Conservation (phyloP, 495 filamentous ascomycete species). For the Annulohypoxylon stygium region DNA sequence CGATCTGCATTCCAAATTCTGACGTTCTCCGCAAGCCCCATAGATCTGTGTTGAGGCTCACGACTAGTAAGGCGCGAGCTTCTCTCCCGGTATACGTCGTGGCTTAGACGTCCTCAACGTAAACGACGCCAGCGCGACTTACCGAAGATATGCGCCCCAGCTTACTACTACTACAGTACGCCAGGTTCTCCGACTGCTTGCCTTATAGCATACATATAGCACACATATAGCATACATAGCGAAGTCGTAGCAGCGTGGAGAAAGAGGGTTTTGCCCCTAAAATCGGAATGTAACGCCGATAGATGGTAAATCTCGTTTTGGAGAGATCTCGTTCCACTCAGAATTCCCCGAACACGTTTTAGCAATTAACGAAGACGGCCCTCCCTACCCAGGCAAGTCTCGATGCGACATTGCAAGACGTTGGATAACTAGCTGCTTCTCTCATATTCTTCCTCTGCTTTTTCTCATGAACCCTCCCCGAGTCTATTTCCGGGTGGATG, state of each 20-base stretch:
- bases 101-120: constrained; percentile 38
- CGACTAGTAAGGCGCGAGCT: constrained; percentile 46
- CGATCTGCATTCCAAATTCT: constrained; percentile 48
- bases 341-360: constrained; percentile 51
- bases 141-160: constrained; percentile 41
- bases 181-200: constrained; percentile 25
- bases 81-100: constrained; percentile 32
- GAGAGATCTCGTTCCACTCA: constrained; percentile 50
- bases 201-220: constrained; percentile 42
- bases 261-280: constrained; percentile 45
- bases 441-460: not conserved
- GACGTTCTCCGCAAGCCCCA: constrained; percentile 36
- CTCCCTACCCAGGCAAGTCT: constrained; percentile 40
- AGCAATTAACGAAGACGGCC: constrained; percentile 48
- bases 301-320: constrained; percentile 50
- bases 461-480: constrained; percentile 6
- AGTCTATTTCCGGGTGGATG: constrained; percentile 28
- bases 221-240: constrained; percentile 40
- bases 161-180: constrained; percentile 50
- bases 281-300: constrained; percentile 50
- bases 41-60: constrained; percentile 48
- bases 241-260: constrained; percentile 46
- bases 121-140: constrained; percentile 27
- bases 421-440: constrained; percentile 16
- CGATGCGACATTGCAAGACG: constrained; percentile 41